Conservation (phyloP, 495 filamentous ascomycete species). For the Platismatia glauca region DNA sequence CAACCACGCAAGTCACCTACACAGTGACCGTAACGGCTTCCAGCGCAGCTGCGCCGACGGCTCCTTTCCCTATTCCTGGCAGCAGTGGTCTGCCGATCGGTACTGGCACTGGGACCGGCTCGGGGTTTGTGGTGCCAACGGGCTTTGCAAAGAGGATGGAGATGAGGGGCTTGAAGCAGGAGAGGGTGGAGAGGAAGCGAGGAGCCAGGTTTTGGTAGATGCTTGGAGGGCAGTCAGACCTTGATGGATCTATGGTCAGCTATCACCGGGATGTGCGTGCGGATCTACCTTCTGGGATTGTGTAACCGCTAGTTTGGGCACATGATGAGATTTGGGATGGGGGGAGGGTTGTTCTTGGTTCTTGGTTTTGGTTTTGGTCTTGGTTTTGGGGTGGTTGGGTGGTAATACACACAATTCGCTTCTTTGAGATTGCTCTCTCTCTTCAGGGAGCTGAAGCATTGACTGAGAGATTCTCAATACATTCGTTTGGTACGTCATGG, state of each 20-base stretch:
- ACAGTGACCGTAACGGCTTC: slow-evolving; percentile 14
- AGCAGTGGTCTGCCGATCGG: slow-evolving; percentile 5
- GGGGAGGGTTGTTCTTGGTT: no score
- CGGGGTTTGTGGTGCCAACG: not conserved
- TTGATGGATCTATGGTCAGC: not conserved
- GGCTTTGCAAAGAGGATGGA: slow-evolving; percentile 10
- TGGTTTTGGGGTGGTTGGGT: not conserved
- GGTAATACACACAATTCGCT: not conserved
- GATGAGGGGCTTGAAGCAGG: slow-evolving; percentile 16
- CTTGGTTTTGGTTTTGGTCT: no score
- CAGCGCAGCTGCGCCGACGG: not conserved
- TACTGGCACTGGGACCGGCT: slow-evolving; percentile 11
- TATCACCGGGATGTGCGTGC: not conserved
- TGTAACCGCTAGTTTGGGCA: not conserved
- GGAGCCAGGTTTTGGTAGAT: slow-evolving; percentile 1
- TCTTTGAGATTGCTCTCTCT: not conserved
- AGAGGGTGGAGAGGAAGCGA: slow-evolving; percentile 3
- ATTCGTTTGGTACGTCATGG: not conserved
- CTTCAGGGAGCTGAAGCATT: not conserved
- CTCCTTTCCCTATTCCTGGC: slow-evolving; percentile 2
- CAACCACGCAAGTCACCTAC: slow-evolving; percentile 2
- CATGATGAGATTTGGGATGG: not conserved
- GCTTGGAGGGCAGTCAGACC: not conserved
- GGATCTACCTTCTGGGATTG: not conserved
- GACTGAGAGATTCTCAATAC: not conserved